Evolutionary conservation across 2,329 filamentous ascomycete species (phyloP).

Genomic region (Cladosporium austrohemisphaericum): DNA sequence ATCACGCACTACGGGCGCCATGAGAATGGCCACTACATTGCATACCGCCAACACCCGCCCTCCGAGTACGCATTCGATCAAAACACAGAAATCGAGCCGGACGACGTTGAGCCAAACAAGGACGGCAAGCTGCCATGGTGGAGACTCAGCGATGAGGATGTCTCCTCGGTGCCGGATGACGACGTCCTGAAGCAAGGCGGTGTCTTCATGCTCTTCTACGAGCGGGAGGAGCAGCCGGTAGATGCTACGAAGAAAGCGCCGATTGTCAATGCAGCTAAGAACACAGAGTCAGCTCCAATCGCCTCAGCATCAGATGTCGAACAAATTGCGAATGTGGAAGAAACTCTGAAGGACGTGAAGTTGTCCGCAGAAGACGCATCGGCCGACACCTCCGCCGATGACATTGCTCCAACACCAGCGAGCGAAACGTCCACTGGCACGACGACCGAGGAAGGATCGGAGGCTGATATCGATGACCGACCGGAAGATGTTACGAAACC

Average conservation of each 20-base stretch:
- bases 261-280: background rate
- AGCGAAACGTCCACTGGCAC: slow-evolving; percentile 2
- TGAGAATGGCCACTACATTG: slow-evolving; percentile 94
- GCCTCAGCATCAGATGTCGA: background rate
- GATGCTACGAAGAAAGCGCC: background rate
- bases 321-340: background rate
- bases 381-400: background rate
- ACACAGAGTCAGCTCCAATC: background rate
- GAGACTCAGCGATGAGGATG: slow-evolving; percentile 84
- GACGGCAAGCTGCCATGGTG: slow-evolving; percentile 65
- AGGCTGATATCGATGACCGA: slow-evolving; percentile 3
- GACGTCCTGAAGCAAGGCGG: slow-evolving; percentile 71
- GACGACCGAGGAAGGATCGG: slow-evolving; percentile 13
- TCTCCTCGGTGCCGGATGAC: slow-evolving; percentile 68
- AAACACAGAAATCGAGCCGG: slow-evolving; percentile 24
- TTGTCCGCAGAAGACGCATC: background rate
- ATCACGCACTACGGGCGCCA: slow-evolving; percentile 87
- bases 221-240: slow-evolving; percentile 44
- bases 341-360: background rate
- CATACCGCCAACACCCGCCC: slow-evolving; percentile 68
- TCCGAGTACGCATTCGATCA: slow-evolving; percentile 4
- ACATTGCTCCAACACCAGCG: background rate
- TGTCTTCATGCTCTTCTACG: slow-evolving; percentile 98
- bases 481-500: background rate
- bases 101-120: slow-evolving; percentile 15